Evolutionary conservation across 148 eudicot genomes (phyloP), one percentile per base, ranked within the genome.

Genomic region (Spergularia bocconei): DNA sequence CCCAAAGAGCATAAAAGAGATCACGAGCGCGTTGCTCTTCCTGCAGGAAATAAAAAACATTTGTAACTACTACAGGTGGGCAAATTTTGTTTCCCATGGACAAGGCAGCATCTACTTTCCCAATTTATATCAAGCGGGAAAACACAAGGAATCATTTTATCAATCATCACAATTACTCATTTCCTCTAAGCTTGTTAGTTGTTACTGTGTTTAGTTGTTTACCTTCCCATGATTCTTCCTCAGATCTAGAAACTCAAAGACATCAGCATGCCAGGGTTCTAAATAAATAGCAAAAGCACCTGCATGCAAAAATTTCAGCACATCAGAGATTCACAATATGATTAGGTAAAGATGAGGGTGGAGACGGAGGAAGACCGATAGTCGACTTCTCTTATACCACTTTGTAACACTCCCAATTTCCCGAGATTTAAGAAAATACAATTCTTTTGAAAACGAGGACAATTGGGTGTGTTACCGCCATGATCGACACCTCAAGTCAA

Each of bases 261-360:
- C 63, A 78, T 93, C 98, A 67, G 95, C 97, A 86, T 93, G 98
- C 98, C 98, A 93, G 19, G 97, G 98, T 79, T 93, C 98, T 76
- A 93, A 83, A 82, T 93, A 91, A 20, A 90, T 88, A 61, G 98
- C 95, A 93, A 93, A 93, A 63, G 98, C 98, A 80, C 98, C 98
- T 93, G 74, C 79, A 77, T 4, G 11, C 38, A 66, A 60, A 63
- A 11, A 71, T 14, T n/a, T 7, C 7, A 39, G 66, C 50, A 63
- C 29, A 15, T 50, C 53, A 81, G 10, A 6, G 48, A 44, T 44
- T 44, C 48, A 44, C 13, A 23, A 8, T 2, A 56, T 44, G 16
- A 20, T 23, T 23, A 23, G 25, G 25, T 23, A 23, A 23, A 23
- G 25, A 23, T 23, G 25, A 23, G 25, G 25, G 25, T 23, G 25